Conservation (phyloP, 805 yeast species). For the Lachancea quebecensis region DNA sequence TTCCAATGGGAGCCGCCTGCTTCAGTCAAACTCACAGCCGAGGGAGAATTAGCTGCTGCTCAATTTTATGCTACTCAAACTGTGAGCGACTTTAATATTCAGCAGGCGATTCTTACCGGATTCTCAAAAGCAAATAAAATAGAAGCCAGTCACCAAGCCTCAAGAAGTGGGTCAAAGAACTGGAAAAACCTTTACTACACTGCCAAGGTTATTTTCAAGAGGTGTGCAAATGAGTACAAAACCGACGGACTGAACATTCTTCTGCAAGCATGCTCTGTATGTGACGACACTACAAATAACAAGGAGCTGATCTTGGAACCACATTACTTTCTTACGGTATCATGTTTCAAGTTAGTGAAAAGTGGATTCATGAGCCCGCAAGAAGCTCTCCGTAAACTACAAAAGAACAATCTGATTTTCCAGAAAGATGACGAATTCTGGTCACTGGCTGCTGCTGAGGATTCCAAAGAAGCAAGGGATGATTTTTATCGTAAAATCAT, state of each 20-base stretch:
- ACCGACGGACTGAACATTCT: slow-evolving; percentile 37
- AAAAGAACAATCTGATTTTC: slow-evolving; percentile 31
- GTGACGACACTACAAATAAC: slow-evolving; percentile 30
- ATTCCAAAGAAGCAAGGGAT: slow-evolving; percentile 12
- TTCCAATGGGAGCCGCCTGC: slow-evolving; percentile 32
- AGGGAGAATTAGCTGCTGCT: slow-evolving; percentile 14
- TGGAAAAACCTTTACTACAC: slow-evolving; percentile 60
- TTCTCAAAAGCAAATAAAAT: slow-evolving; percentile 18
- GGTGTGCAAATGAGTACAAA: slow-evolving; percentile 25
- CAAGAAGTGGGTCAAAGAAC: slow-evolving; percentile 31
- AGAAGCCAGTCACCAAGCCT: slow-evolving; percentile 2
- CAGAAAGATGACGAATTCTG: slow-evolving; percentile 21
- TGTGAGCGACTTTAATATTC: slow-evolving; percentile 26
- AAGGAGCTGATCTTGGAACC: slow-evolving; percentile 69
- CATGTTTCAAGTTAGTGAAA: slow-evolving; percentile 49
- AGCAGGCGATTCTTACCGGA: slow-evolving; percentile 25
- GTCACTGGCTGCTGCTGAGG: slow-evolving; percentile 13
- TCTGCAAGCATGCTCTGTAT: slow-evolving; percentile 39
- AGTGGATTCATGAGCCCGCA: slow-evolving; percentile 29
- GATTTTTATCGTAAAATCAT: slow-evolving; percentile 39
- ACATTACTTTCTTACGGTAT: slow-evolving; percentile 56
- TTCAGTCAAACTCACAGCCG: slow-evolving; percentile 14
- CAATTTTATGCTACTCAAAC: slow-evolving; percentile 7
- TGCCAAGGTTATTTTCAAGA: slow-evolving; percentile 52
- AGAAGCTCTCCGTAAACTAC: slow-evolving; percentile 37